phyloP scores from a whole-genome alignment of 306 rosid species.

The Rosa multiflora region DNA sequence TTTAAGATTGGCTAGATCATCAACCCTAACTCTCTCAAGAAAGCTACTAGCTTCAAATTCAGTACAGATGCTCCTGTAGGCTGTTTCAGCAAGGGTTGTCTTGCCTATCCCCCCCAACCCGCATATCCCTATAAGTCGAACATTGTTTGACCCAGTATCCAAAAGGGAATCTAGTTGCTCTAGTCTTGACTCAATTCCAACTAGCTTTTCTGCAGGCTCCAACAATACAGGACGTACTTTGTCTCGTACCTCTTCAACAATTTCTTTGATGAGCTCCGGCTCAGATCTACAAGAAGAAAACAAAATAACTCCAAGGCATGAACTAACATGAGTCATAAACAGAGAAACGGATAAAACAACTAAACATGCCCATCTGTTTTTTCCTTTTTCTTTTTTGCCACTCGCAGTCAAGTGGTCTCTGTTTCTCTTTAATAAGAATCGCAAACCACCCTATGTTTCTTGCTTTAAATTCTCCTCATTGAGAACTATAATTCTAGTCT shows the following conservation, averaged over 20 bases:
- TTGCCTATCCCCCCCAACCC: not conserved
- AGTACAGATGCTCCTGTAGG: not conserved
- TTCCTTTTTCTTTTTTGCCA: no score
- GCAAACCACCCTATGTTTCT: no score
- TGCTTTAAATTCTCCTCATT: no score
- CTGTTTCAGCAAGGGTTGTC: not conserved
- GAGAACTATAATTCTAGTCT: no score
- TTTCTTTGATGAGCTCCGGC: not conserved
- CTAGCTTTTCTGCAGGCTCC: not conserved
- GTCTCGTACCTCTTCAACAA: not conserved
- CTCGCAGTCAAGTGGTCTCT: no score
- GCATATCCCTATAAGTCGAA: constrained; percentile 1
- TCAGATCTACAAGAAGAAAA: not conserved
- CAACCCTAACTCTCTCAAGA: not conserved
- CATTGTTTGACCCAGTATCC: not conserved
- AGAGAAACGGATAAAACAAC: not conserved
- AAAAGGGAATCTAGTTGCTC: not conserved
- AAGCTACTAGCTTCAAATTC: constrained; percentile 20
- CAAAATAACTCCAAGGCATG: not conserved
- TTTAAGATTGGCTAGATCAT: not conserved
- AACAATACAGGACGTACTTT: not conserved
- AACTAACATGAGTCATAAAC: not conserved
- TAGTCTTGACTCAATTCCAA: not conserved
- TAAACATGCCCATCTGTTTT: no score
- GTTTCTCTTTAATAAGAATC: no score